Base-by-base conservation (phyloP, 768 basidiomycete species). In the Boletus pseudopeckii region DNA sequence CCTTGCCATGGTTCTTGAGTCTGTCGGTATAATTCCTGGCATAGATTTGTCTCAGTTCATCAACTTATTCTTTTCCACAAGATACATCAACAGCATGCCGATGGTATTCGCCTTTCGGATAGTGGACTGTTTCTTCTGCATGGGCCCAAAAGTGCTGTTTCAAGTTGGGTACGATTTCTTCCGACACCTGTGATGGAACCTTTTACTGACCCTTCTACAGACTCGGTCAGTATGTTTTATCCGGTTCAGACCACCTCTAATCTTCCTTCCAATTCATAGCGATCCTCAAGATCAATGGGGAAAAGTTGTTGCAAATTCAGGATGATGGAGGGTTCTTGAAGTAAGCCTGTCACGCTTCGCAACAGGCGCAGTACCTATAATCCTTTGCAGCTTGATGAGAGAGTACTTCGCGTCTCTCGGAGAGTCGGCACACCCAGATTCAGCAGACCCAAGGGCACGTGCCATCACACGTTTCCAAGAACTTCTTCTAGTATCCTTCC, bases 391-490 rank as follows among this genome's bases (percentile, higher is more conserved):
- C 72, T 77, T 96, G 22, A 97, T 99, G 92, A 84, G 96, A 48
- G 85, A 88, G 52, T 99, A 98, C 74, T 99, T 99, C 59, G 81
- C 89, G 15, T 90, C 90, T 26, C 83, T 99, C 14, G 96, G 92
- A 36, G 88, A 93, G 15, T 93, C 96, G 2, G 97, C 96, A 0
- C 92, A 98, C 66, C 96, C 97, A 0, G 74, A 87, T 55, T 91
- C 96, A 14, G 69, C 79, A 7, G 96, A 98, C 61, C 88, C 94
- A 8, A 86, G 94, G 14, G 82, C 90, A 4, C 88, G 95, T 13
- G 92, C 93, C 20, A 96, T 98, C 63, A 98, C 94, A 9, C 87
- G 90, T 51, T 99, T 99, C 80, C 97, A 98, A 70, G 95, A 99
- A 72, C 83, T 93, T 1, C 84, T 98, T 39, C 85, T 98, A 7